Conservation (phyloP, 352 stramenopile species). For the Phytophthora foliorum region DNA sequence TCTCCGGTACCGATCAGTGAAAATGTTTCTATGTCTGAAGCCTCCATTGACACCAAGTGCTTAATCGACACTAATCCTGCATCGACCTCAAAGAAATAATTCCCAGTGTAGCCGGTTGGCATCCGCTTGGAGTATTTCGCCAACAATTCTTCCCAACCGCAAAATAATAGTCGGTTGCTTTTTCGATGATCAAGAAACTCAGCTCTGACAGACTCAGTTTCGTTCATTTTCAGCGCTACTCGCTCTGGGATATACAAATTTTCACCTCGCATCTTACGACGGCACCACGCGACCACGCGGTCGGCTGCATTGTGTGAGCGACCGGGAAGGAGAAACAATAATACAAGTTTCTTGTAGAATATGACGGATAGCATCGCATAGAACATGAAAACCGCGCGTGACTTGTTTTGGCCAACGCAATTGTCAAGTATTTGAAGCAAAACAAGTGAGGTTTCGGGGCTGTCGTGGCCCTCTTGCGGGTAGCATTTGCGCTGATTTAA, state of each 20-base stretch:
- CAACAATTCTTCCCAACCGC: slow-evolving; percentile 2
- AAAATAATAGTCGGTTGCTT: slow-evolving; percentile 3
- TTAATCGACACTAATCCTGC: neutral
- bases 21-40: neutral
- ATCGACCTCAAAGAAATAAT: slow-evolving; percentile 25
- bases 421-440: slow-evolving; percentile 11
- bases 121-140: slow-evolving; percentile 6
- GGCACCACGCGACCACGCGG: slow-evolving; percentile 7
- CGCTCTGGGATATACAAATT: slow-evolving; percentile 9
- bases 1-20: slow-evolving; percentile 6
- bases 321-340: slow-evolving; percentile 11
- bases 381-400: slow-evolving; percentile 12
- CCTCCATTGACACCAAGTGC: slow-evolving; percentile 5
- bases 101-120: neutral
- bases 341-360: slow-evolving; percentile 14
- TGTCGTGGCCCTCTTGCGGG: neutral
- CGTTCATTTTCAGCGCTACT: slow-evolving; percentile 6
- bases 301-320: slow-evolving; percentile 15
- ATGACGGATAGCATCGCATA: slow-evolving; percentile 21
- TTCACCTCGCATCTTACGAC: neutral
- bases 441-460: neutral
- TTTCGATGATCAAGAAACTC: slow-evolving; percentile 12
- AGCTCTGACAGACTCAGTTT: neutral
- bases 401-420: slow-evolving; percentile 24
- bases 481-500: neutral